Conservation (phyloP, 805 yeast genomes). For the Candida multigemmis region DNA sequence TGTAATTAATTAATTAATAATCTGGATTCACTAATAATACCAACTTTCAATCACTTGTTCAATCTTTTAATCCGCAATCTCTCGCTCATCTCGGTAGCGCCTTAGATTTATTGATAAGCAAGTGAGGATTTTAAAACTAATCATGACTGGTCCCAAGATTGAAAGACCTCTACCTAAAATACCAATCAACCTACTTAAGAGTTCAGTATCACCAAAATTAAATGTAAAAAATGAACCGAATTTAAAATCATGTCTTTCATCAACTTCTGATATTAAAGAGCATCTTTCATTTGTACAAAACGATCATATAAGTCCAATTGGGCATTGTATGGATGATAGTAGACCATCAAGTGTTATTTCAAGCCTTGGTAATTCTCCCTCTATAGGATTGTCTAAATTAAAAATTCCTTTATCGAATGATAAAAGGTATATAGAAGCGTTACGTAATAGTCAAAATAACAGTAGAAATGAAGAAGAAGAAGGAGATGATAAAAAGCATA, state of each 20-base stretch:
- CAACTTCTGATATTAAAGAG: conserved; percentile 4
- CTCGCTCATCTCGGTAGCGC: too few relatives aligned
- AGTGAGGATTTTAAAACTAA: too few relatives aligned
- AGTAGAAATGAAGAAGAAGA: conserved; percentile 3
- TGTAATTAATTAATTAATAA: too few relatives aligned
- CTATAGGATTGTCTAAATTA: conserved; percentile 5
- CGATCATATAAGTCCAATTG: conserved; percentile 10
- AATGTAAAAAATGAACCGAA: conserved; percentile 9
- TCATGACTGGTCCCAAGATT: too few relatives aligned
- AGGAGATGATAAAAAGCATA: conserved; percentile 9
- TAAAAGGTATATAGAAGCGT: conserved; percentile 6
- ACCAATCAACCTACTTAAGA: too few relatives aligned
- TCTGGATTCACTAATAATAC: too few relatives aligned
- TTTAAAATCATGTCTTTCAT: conserved; percentile 10
- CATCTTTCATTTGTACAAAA: conserved; percentile 7
- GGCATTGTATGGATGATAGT: conserved; percentile 7
- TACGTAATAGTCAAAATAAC: conserved; percentile 4
- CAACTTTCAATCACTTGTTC: too few relatives aligned
- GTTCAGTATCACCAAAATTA: conserved; percentile 8
- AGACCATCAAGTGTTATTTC: conserved; percentile 2
- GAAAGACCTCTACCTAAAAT: too few relatives aligned
- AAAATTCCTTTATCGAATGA: conserved; percentile 5
- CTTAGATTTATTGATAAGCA: too few relatives aligned
- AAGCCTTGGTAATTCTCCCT: conserved; percentile 2
- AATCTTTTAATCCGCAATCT: too few relatives aligned